phyloP scores from a whole-genome alignment of 805 yeast species.

The Candida germanica region DNA sequence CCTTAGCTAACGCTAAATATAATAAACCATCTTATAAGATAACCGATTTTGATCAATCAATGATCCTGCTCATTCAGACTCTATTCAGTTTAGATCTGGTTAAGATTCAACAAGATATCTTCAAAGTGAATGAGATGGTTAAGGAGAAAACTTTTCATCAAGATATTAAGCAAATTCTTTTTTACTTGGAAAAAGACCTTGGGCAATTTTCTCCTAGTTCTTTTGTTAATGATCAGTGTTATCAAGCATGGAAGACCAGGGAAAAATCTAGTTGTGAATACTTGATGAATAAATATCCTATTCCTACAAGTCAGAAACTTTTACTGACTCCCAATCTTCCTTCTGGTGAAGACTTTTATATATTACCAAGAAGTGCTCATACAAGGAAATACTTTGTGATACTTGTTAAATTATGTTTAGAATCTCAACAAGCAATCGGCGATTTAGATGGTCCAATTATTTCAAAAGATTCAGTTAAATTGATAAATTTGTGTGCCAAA shows the following conservation, averaged over 20 bases:
- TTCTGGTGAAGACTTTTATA: constrained; percentile 34
- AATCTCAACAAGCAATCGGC: constrained; percentile 6
- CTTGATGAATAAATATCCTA: constrained; percentile 26
- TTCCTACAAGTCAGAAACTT: constrained; percentile 31
- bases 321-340: constrained; percentile 31
- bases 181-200: constrained; percentile 35
- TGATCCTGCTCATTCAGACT: constrained; percentile 37
- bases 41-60: constrained; percentile 52
- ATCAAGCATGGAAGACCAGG: constrained; percentile 31
- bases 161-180: constrained; percentile 31
- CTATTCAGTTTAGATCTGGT: constrained; percentile 49
- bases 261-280: constrained; percentile 22
- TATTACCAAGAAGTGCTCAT: constrained; percentile 30
- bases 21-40: constrained; percentile 51
- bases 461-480: constrained; percentile 40
- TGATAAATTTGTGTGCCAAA: constrained; percentile 44
- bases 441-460: constrained; percentile 21
- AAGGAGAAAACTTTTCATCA: constrained; percentile 38
- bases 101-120: constrained; percentile 54
- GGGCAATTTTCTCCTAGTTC: constrained; percentile 34
- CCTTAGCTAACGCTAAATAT: constrained; percentile 17
- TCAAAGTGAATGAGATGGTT: constrained; percentile 37
- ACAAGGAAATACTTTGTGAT: constrained; percentile 39
- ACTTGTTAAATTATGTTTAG: constrained; percentile 42
- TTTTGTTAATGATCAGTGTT: constrained; percentile 23